Base-by-base conservation (phyloP, 768 basidiomycete species). In the Auricularia cornea region DNA sequence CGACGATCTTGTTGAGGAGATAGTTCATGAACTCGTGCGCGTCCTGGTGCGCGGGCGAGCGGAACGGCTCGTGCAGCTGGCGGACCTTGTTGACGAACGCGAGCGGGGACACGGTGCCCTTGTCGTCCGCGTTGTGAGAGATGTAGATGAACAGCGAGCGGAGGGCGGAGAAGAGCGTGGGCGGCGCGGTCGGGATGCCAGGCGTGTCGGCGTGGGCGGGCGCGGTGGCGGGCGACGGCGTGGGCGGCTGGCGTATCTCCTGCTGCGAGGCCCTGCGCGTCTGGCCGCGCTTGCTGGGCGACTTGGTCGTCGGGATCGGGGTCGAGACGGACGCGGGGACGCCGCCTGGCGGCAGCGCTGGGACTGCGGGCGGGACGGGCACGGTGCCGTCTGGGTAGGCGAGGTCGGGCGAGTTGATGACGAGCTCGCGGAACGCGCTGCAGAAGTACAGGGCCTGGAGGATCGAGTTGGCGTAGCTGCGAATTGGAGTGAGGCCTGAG, bases 401-500 rank as follows among this genome's bases (percentile, higher is more conserved):
- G 60, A 76, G 76, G 75, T 86, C 89, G 61, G 77, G 69, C 64
- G 81, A 79, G 68, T 88, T 90, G n/a, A 89, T 76, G 68, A 98
- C 81, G 63, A 97, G 90, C 59, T 95, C 89, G 60, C 95, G 84
- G 73, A 99, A 98, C 1, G 96, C 95, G 28, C 84, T 77, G 73
- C 94, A 98, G 74, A 95, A 96, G 78, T 98, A 99, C 62, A 98
- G 84, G 0, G 97, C 88, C 74, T 99, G 96, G 18, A 99, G 82
- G 28, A 99, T 94, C n/a, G 96, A 97, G 76, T 98, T 99, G 78
- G 90, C 94, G 75, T 99, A 99, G 77, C 94, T 94, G 73, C n/a
- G n/a, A n/a, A n/a, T n/a, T n/a, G 20, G 60, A 59, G 57, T 32
- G 23, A 14, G n/a, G 62, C 23, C 41, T 51, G 40, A 62, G 40